Evolutionary conservation across 2,329 filamentous ascomycete species (phyloP).

Genomic region (Dactylellina haptotyla): DNA sequence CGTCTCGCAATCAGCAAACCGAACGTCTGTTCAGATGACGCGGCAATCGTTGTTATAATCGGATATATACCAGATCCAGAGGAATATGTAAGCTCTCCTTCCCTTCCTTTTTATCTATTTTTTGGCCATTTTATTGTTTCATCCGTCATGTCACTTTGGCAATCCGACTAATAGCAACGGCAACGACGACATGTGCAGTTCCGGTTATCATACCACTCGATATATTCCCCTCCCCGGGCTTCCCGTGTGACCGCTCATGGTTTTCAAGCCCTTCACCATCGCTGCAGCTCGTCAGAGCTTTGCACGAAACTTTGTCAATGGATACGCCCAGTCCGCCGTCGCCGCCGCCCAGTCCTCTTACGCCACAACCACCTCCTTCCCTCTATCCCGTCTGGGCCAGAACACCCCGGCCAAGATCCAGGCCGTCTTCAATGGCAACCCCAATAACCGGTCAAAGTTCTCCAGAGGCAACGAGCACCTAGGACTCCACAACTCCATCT

Average conservation of each 20-base stretch:
- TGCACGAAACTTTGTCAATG: conserved; percentile 95
- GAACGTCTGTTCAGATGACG: conserved; percentile 49
- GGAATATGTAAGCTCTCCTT: conserved; percentile 42
- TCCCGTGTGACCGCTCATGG: conserved; percentile 57
- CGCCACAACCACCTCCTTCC: conserved; percentile 74
- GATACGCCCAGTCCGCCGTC: conserved; percentile 97
- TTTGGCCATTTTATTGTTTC: conserved; percentile 3
- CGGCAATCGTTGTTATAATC: conserved; percentile 48
- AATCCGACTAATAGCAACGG: background rate
- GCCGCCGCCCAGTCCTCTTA: conserved; percentile 89
- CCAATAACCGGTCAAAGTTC: conserved; percentile 60
- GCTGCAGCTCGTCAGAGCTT: conserved; percentile 96
- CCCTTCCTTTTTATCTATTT: background rate
- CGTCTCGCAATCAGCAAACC: background rate
- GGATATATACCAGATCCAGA: conserved; percentile 40
- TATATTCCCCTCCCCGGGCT: conserved; percentile 31
- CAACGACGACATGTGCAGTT: conserved; percentile 22
- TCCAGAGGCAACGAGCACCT: conserved; percentile 35
- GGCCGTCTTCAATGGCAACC: conserved; percentile 62
- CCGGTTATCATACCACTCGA: conserved; percentile 35
- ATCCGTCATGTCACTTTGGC: background rate
- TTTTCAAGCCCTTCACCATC: conserved; percentile 72
- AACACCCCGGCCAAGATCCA: conserved; percentile 67
- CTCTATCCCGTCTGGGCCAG: conserved; percentile 70
- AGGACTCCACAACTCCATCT: conserved; percentile 51